Evolutionary conservation across 345 rosid species (phyloP).

Genomic region (Laguncularia racemosa): DNA sequence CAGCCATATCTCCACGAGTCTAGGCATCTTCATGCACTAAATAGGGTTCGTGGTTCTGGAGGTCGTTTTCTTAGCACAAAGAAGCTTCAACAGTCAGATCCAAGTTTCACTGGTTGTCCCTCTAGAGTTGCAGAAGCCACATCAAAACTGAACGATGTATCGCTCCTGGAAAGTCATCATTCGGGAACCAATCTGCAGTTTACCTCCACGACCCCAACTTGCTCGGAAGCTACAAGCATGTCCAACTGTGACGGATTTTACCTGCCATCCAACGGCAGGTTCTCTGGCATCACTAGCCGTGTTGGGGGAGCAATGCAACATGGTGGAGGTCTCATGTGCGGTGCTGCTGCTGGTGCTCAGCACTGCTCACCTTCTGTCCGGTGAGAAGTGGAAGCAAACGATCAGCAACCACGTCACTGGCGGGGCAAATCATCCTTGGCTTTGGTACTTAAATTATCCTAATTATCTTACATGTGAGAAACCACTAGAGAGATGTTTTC

Average conservation of each 20-base stretch:
- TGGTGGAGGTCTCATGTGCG: constrained; percentile 9
- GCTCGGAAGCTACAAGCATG: constrained; percentile 14
- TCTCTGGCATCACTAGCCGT: constrained; percentile 12
- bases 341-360: constrained; percentile 9
- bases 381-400: constrained; percentile 14
- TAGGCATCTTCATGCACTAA: constrained; percentile 44
- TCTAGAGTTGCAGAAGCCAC: constrained; percentile 2
- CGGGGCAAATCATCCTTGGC: constrained; percentile 72
- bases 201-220: constrained; percentile 10
- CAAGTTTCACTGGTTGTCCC: constrained; percentile 1
- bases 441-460: constrained; percentile 11
- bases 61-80: constrained; percentile 45
- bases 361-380: constrained; percentile 26
- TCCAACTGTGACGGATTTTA: constrained; percentile 9
- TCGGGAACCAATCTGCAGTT: constrained; percentile 1
- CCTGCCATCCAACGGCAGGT: constrained; percentile 10
- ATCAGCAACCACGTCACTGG: constrained; percentile 3
- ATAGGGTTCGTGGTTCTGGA: constrained; percentile 41
- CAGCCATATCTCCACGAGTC: constrained; percentile 57
- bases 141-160: background rate
- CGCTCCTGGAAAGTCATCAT: constrained; percentile 6
- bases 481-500: background rate
- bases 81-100: constrained; percentile 13
- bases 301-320: constrained; percentile 11
- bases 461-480: background rate